Conservation (phyloP, 495 filamentous ascomycete species). For the Aspergillus mulundensis region DNA sequence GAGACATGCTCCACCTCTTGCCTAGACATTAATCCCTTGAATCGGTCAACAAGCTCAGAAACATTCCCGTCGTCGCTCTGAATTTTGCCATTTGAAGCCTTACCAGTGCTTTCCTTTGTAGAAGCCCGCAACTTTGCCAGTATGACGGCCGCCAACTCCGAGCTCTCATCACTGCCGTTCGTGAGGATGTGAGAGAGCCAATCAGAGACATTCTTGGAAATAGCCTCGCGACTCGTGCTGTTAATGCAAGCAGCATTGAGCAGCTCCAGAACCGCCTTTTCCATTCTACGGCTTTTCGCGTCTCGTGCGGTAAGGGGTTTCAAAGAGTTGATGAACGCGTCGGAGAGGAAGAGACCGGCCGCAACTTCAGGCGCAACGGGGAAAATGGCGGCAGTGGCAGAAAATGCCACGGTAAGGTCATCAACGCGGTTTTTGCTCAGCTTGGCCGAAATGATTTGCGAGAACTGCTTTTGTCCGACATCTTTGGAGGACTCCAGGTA, state of each 20-base stretch:
- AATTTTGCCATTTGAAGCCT: conserved; percentile 35
- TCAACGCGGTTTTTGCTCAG: conserved; percentile 51
- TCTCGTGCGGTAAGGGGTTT: conserved; percentile 68
- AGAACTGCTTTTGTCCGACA: conserved; percentile 59
- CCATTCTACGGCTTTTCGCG: conserved; percentile 71
- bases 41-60: conserved; percentile 69
- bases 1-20: conserved; percentile 53
- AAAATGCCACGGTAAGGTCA: conserved; percentile 73
- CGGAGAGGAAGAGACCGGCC: conserved; percentile 72
- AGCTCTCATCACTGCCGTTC: conserved; percentile 57
- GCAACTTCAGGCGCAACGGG: conserved; percentile 71
- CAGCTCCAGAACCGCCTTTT: conserved; percentile 78
- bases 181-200: conserved; percentile 80
- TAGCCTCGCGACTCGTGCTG: conserved; percentile 67
- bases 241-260: conserved; percentile 87
- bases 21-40: conserved; percentile 70
- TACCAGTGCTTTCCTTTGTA: conserved; percentile 35
- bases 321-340: conserved; percentile 71
- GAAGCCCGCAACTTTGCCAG: conserved; percentile 66
- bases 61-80: conserved; percentile 52
- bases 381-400: conserved; percentile 80
- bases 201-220: conserved; percentile 71
- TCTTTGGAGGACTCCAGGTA: conserved; percentile 74
- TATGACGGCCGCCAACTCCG: conserved; percentile 78
- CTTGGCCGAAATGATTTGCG: conserved; percentile 59